Evolutionary conservation across 2,329 filamentous ascomycete genomes (phyloP).

Genomic region (Alternaria brassicicola): DNA sequence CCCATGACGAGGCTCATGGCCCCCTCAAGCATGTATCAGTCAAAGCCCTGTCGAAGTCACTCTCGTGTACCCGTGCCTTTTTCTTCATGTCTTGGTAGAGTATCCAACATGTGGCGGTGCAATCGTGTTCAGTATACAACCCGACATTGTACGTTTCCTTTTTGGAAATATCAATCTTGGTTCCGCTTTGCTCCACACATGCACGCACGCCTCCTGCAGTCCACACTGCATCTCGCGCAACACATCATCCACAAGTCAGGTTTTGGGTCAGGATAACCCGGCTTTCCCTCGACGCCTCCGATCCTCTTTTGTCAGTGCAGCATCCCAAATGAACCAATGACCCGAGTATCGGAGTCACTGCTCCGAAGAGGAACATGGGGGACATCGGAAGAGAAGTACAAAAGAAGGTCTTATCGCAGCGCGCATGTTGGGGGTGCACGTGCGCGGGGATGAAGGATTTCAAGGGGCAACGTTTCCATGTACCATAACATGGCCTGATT

Average conservation of each 20-base stretch:
- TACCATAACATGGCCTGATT: conserved; percentile 2
- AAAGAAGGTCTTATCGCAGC: not conserved
- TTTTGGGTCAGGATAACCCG: conserved; percentile 7
- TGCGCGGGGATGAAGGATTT: not conserved
- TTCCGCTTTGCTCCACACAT: not conserved
- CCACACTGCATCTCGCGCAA: conserved; percentile 3
- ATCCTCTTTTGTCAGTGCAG: not conserved
- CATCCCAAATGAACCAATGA: not conserved
- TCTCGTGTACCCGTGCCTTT: not conserved
- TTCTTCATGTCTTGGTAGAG: not conserved
- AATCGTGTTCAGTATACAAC: not conserved
- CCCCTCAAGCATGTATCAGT: not conserved
- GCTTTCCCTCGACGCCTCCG: not conserved
- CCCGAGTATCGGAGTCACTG: not conserved
- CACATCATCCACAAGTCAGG: conserved; percentile 4
- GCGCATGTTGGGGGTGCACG: not conserved
- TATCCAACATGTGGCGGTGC: conserved; percentile 15
- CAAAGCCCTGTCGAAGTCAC: not conserved
- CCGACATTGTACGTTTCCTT: not conserved
- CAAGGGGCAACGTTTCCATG: not conserved
- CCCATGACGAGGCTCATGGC: not conserved
- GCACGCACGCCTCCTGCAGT: conserved; percentile 3
- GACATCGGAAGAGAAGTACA: not conserved
- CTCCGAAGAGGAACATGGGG: not conserved
- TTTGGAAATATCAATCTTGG: conserved; percentile 4